These are phyloP conservation scores for Eremothecium cymbalariae DNA, from an alignment of 1,139 yeast genomes.

Conservation along the genomic window DNA sequence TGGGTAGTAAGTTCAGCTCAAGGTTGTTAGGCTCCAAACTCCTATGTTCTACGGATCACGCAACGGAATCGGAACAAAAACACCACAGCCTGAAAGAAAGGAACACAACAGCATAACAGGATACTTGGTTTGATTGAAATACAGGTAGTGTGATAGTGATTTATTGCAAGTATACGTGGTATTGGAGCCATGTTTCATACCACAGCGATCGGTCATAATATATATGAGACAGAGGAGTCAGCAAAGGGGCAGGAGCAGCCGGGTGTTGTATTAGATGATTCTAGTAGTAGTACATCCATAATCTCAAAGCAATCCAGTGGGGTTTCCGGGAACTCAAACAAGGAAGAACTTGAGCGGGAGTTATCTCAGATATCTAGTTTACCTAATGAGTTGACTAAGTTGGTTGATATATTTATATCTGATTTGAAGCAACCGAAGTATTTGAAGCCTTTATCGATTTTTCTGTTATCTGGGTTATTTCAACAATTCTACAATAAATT, in stretches of 20 bases:
- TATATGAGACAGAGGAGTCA: slow-evolving; percentile 18
- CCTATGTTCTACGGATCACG: too few species aligned
- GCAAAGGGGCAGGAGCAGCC: neutral
- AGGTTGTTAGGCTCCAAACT: too few species aligned
- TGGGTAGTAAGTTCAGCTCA: too few species aligned
- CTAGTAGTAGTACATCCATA: slow-evolving; percentile 1
- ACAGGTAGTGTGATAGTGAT: too few species aligned
- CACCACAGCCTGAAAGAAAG: too few species aligned
- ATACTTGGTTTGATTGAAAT: too few species aligned
- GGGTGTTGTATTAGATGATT: neutral
- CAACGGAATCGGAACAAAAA: too few species aligned
- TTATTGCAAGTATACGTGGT: too few species aligned
- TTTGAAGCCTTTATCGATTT: slow-evolving; percentile 43
- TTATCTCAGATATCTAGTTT: slow-evolving; percentile 14
- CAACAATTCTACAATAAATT: slow-evolving; percentile 42
- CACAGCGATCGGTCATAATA: slow-evolving; percentile 27
- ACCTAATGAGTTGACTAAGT: slow-evolving; percentile 33
- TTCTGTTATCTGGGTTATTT: slow-evolving; percentile 45
- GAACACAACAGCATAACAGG: too few species aligned
- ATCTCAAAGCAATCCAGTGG: slow-evolving; percentile 18
- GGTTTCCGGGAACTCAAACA: slow-evolving; percentile 1
- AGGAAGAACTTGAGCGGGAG: slow-evolving; percentile 1
- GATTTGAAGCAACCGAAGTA: slow-evolving; percentile 51
- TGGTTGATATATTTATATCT: slow-evolving; percentile 38
- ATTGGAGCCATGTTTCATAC: slow-evolving; percentile 22